phyloP scores from a whole-genome alignment of 805 yeast species.

The Lipomyces anomalus region DNA sequence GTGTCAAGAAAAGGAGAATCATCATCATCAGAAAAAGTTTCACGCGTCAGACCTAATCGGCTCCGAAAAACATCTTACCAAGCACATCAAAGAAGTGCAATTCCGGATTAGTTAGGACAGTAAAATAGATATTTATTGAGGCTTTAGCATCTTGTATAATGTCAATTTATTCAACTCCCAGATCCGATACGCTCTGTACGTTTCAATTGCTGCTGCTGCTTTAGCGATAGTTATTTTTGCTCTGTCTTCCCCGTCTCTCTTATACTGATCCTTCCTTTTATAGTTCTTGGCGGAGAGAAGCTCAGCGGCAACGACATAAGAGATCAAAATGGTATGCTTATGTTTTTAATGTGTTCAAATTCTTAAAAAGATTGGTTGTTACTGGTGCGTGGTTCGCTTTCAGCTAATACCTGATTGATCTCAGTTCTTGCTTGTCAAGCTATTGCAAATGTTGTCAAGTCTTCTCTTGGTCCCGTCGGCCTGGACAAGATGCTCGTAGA shows the following conservation, averaged over 20 bases:
- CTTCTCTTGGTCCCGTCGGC: constrained; percentile 97
- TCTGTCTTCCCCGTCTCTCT: too few relatives aligned
- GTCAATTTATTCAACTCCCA: constrained; percentile 67
- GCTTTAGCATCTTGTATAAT: too few relatives aligned
- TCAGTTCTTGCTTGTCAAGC: constrained; percentile 77
- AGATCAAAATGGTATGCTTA: constrained; percentile 65
- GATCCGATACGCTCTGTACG: constrained; percentile 81
- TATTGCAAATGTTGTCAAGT: constrained; percentile 77
- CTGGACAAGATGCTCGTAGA: constrained; percentile 97
- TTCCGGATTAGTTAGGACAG: too few relatives aligned
- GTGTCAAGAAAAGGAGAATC: too few relatives aligned
- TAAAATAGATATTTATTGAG: too few relatives aligned
- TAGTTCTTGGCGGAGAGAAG: constrained; percentile 89
- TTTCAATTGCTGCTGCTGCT: too few relatives aligned
- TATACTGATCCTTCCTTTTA: too few relatives aligned
- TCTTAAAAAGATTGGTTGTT: background rate
- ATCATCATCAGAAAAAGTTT: too few relatives aligned
- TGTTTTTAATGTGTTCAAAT: background rate
- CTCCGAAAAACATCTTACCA: too few relatives aligned
- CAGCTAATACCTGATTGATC: background rate
- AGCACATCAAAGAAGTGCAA: too few relatives aligned
- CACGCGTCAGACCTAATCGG: too few relatives aligned
- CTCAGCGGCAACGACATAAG: constrained; percentile 93
- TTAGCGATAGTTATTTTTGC: too few relatives aligned
- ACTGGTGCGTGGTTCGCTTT: background rate